Conservation (phyloP, 768 basidiomycete species). For the Suillus weaverae region DNA sequence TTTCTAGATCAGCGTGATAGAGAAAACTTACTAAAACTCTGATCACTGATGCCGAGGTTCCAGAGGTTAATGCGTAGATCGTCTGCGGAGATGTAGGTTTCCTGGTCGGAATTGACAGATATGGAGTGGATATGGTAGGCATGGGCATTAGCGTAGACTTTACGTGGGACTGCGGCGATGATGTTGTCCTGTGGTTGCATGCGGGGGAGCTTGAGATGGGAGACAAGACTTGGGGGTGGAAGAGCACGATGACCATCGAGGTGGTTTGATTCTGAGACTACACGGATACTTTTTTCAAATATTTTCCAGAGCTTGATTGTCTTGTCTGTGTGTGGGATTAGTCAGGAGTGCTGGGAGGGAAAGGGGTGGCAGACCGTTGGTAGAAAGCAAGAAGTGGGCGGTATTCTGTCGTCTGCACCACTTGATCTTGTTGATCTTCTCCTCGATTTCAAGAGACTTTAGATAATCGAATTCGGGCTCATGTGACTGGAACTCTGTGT, state of each 20-base stretch:
- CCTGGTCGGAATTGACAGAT: constrained; percentile 98
- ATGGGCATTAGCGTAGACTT: constrained; percentile 98
- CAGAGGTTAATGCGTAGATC: constrained; percentile 96
- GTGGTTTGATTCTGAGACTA: constrained; percentile 96
- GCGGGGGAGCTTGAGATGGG: constrained; percentile 81
- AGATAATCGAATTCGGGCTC: constrained; percentile 99
- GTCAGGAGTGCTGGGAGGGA: not conserved
- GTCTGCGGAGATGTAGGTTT: constrained; percentile 99
- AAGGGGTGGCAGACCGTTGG: constrained; percentile 70
- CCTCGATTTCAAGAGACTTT: constrained; percentile 99
- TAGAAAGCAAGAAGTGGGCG: constrained; percentile 95
- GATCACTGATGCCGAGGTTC: constrained; percentile 98
- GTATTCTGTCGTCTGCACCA: constrained; percentile 99
- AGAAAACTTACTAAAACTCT: constrained; percentile 88
- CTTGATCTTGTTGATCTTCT: constrained; percentile 99
- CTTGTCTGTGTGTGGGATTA: constrained; percentile 67
- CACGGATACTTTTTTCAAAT: constrained; percentile 95
- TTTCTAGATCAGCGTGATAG: not conserved
- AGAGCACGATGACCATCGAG: constrained; percentile 73
- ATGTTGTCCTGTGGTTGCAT: constrained; percentile 96
- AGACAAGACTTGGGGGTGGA: constrained; percentile 56
- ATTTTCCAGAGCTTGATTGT: constrained; percentile 99
- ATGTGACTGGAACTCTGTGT: constrained; percentile 99
- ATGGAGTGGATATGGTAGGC: constrained; percentile 99
- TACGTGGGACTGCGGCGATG: constrained; percentile 96